Evolutionary conservation across 2,329 filamentous ascomycete genomes (phyloP).

Genomic region (Drechslerella stenobrocha): DNA sequence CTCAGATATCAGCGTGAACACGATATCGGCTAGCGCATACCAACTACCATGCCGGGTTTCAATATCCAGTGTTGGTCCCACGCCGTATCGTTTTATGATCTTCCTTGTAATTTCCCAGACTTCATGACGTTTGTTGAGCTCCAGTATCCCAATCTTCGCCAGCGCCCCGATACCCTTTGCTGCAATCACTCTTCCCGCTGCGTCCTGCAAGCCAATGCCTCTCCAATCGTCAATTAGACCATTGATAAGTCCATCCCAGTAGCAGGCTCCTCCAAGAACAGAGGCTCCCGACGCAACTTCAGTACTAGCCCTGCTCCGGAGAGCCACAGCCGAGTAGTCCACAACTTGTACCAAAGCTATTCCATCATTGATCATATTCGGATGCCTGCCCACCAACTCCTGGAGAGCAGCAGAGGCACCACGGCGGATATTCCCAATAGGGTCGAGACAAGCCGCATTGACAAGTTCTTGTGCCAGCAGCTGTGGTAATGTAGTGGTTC

Average conservation of each 20-base stretch:
- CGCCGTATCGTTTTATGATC: conserved; percentile 49
- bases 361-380: conserved; percentile 77
- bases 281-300: conserved; percentile 73
- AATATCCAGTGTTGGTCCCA: conserved; percentile 49
- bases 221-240: conserved; percentile 76
- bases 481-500: conserved; percentile 61
- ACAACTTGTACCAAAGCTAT: conserved; percentile 85
- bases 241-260: conserved; percentile 70
- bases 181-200: conserved; percentile 71
- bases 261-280: conserved; percentile 66
- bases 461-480: conserved; percentile 79
- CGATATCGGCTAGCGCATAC: conserved; percentile 51
- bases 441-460: conserved; percentile 79
- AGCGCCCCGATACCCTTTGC: conserved; percentile 70
- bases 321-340: conserved; percentile 89
- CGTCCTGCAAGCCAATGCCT: conserved; percentile 79
- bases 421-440: conserved; percentile 87
- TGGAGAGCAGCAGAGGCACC: conserved; percentile 92
- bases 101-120: conserved; percentile 43
- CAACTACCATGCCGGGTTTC: conserved; percentile 52
- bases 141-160: conserved; percentile 54
- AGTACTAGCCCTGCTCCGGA: conserved; percentile 78
- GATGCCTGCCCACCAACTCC: conserved; percentile 89
- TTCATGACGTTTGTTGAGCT: conserved; percentile 21
- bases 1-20: conserved; percentile 35